Conservation (phyloP, 306 rosid species). For the Trifolium pratense region DNA sequence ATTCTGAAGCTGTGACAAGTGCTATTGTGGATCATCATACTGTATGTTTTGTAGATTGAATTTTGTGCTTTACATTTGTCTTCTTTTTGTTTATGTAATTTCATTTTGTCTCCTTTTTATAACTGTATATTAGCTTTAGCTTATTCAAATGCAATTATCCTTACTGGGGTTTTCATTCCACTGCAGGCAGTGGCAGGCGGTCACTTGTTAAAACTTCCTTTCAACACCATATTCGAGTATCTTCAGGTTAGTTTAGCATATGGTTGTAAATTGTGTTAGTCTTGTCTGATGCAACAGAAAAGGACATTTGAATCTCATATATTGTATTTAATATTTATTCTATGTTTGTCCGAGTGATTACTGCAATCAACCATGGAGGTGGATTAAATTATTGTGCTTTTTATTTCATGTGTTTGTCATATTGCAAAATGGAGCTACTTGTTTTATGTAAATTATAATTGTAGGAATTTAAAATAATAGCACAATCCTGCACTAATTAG, state of each 20-base stretch:
- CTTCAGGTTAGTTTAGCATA: conserved; percentile 72
- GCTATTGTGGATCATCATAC: conserved; percentile 72
- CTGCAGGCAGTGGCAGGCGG: conserved; percentile 75
- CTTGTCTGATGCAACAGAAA: conserved; percentile 28
- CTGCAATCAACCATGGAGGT: conserved; percentile 8
- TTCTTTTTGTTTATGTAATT: conserved; percentile 9
- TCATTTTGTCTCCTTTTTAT: conserved; percentile 21
- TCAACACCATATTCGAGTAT: conserved; percentile 90
- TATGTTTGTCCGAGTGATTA: conserved; percentile 11
- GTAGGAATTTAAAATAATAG: conserved; percentile 14
- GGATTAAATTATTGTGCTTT: conserved; percentile 26
- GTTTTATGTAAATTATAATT: conserved; percentile 23
- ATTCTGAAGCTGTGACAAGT: conserved; percentile 74
- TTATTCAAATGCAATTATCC: conserved; percentile 26
- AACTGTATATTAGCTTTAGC: conserved; percentile 19
- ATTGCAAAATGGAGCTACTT: conserved; percentile 26
- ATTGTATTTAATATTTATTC: conserved; percentile 1
- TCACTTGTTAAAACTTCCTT: conserved; percentile 76
- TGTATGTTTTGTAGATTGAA: conserved; percentile 58
- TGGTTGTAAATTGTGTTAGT: conserved; percentile 25
- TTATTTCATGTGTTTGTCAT: conserved; percentile 3
- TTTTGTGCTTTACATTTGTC: conserved; percentile 24
- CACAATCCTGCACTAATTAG: conserved; percentile 19
- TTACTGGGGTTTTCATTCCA: conserved; percentile 39
- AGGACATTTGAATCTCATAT: conserved; percentile 8